Evolutionary conservation across 176 grass and related monocot genomes (phyloP).

Genomic region (Raddia distichophylla): DNA sequence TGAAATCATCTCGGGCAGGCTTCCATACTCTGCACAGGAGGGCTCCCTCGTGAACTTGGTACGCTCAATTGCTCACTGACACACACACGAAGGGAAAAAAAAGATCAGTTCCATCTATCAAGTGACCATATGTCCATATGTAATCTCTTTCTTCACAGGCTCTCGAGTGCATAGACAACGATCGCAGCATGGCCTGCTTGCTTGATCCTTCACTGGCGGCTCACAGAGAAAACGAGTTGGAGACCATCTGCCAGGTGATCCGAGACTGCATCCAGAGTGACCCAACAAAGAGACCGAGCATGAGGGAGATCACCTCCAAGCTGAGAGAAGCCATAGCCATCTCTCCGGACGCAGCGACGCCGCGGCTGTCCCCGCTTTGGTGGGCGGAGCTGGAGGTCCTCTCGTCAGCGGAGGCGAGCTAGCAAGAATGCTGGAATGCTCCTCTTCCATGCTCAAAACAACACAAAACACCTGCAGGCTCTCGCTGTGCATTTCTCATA

Average conservation of each 20-base stretch:
- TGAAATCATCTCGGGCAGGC: slow-evolving; percentile 82
- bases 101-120: not conserved
- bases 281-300: slow-evolving; percentile 57
- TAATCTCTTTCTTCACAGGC: slow-evolving; percentile 40
- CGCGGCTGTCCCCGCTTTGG: slow-evolving; percentile 78
- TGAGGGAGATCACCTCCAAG: slow-evolving; percentile 54
- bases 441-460: not conserved
- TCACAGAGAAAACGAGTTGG: slow-evolving; percentile 54
- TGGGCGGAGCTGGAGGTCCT: slow-evolving; percentile 90
- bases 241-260: slow-evolving; percentile 64
- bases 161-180: slow-evolving; percentile 52
- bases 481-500: not conserved
- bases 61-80: not conserved
- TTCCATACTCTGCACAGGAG: slow-evolving; percentile 47
- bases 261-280: slow-evolving; percentile 59
- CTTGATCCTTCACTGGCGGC: slow-evolving; percentile 56
- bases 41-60: slow-evolving; percentile 56
- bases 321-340: slow-evolving; percentile 55
- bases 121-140: not conserved
- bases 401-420: slow-evolving; percentile 59
- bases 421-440: not conserved
- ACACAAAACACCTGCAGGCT: not conserved
- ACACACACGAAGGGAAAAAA: not conserved
- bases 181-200: slow-evolving; percentile 34
- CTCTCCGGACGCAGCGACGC: slow-evolving; percentile 72